Conservation (phyloP, 257 asterid species). For the Nyctanthes arbortristis region DNA sequence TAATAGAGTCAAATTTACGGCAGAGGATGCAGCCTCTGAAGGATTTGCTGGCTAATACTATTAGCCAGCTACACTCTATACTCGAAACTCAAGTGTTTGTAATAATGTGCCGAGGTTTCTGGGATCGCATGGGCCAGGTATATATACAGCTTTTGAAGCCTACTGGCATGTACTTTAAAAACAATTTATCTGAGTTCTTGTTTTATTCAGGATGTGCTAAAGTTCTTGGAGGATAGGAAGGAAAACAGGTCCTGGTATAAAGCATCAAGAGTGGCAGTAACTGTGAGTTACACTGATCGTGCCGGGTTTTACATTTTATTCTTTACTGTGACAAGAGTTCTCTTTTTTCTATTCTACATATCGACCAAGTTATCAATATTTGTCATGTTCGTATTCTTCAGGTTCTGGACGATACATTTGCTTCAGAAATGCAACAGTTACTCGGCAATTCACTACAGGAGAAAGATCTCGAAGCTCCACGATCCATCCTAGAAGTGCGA, state of each 20-base stretch:
- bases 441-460: slow-evolving; percentile 76
- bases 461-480: slow-evolving; percentile 81
- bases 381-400: slow-evolving; percentile 18
- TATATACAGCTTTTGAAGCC: background rate
- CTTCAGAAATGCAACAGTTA: slow-evolving; percentile 79
- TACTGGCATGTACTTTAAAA: background rate
- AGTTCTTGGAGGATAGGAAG: slow-evolving; percentile 68
- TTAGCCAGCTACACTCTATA: slow-evolving; percentile 59
- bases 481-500: slow-evolving; percentile 72
- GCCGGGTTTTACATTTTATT: no score
- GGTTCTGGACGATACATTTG: slow-evolving; percentile 83
- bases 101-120: slow-evolving; percentile 69
- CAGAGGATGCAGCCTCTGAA: slow-evolving; percentile 75
- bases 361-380: background rate
- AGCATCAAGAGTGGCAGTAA: slow-evolving; percentile 76
- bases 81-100: slow-evolving; percentile 79
- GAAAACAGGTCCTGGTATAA: slow-evolving; percentile 80
- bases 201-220: slow-evolving; percentile 67
- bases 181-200: background rate
- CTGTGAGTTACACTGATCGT: slow-evolving; percentile 50
- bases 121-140: slow-evolving; percentile 99
- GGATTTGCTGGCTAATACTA: slow-evolving; percentile 59
- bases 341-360: background rate
- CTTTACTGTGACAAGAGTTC: no score
- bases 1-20: slow-evolving; percentile 64